Conservation (phyloP, 2,329 filamentous ascomycete species). For the Paraconiothyrium brasiliense region DNA sequence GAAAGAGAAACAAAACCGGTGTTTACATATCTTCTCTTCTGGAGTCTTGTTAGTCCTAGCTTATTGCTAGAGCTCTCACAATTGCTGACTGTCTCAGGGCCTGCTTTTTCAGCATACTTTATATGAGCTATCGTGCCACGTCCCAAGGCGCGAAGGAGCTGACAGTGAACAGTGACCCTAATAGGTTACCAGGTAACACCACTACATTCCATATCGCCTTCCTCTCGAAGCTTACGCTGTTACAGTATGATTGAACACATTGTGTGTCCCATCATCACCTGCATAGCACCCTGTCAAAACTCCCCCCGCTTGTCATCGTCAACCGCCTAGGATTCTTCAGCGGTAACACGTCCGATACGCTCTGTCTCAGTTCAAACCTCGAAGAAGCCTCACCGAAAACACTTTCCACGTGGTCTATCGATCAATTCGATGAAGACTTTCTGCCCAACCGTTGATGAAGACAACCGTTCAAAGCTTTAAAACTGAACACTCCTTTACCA, state of each 20-base stretch:
- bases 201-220: too few species aligned
- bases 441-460: conserved; percentile 5
- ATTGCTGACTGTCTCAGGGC: background rate
- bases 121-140: background rate
- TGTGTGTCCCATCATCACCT: conserved; percentile 8
- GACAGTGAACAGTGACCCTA: background rate
- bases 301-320: background rate
- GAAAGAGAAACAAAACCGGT: conserved; percentile 6
- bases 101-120: conserved; percentile 5
- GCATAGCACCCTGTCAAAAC: conserved; percentile 1
- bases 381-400: conserved; percentile 1
- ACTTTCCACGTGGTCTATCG: conserved; percentile 5
- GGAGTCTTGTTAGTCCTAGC: conserved; percentile 7
- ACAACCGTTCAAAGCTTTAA: too few species aligned
- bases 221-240: background rate
- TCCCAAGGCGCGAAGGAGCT: background rate
- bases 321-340: background rate
- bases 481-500: too few species aligned
- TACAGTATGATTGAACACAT: conserved; percentile 11
- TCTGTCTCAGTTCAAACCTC: too few species aligned
- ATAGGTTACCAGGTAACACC: too few species aligned
- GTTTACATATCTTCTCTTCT: conserved; percentile 15
- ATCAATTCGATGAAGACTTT: conserved; percentile 14
- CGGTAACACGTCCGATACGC: too few species aligned
- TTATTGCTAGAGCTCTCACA: background rate